Conservation (phyloP, 2,329 filamentous ascomycete genomes). For the Leptographium galeiforme region DNA sequence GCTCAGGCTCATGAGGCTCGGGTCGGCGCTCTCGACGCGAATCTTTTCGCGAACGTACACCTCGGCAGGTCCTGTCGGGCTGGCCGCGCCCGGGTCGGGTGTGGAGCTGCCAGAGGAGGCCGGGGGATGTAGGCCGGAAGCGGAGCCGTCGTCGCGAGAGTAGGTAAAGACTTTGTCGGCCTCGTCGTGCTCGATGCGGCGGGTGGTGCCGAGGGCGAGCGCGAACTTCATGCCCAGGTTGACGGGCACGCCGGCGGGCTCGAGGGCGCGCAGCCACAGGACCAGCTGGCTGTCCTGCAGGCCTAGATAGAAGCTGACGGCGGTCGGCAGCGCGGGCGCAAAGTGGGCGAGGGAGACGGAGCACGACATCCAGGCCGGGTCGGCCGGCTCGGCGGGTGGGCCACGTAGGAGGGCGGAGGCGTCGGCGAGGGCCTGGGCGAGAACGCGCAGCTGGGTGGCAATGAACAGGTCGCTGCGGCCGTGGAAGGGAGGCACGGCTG, state of each 20-base stretch:
- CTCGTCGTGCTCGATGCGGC: constrained; percentile 64
- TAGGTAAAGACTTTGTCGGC: constrained; percentile 63
- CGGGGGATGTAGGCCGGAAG: constrained; percentile 4
- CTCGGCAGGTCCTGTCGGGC: constrained; percentile 41
- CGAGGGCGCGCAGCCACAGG: constrained; percentile 55
- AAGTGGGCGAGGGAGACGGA: constrained; percentile 32
- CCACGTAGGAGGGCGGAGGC: constrained; percentile 43
- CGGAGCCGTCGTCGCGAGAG: constrained; percentile 17
- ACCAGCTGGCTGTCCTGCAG: constrained; percentile 59
- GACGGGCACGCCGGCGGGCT: constrained; percentile 49
- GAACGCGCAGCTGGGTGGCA: constrained; percentile 39
- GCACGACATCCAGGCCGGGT: constrained; percentile 29
- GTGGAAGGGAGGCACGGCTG: neutral
- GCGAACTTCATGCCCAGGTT: constrained; percentile 54
- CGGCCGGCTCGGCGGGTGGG: constrained; percentile 24
- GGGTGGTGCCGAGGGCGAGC: constrained; percentile 51
- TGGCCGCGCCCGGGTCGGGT: neutral
- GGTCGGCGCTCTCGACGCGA: constrained; percentile 77
- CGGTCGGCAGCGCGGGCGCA: constrained; percentile 36
- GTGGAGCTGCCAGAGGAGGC: neutral
- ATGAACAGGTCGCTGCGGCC: constrained; percentile 25
- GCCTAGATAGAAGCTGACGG: constrained; percentile 61
- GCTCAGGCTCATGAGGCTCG: constrained; percentile 68
- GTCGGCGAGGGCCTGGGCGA: constrained; percentile 40
- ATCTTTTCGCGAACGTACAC: constrained; percentile 86